phyloP scores from a whole-genome alignment of 192 early-diverging fungal genomes.

The Coemansia sp. region DNA sequence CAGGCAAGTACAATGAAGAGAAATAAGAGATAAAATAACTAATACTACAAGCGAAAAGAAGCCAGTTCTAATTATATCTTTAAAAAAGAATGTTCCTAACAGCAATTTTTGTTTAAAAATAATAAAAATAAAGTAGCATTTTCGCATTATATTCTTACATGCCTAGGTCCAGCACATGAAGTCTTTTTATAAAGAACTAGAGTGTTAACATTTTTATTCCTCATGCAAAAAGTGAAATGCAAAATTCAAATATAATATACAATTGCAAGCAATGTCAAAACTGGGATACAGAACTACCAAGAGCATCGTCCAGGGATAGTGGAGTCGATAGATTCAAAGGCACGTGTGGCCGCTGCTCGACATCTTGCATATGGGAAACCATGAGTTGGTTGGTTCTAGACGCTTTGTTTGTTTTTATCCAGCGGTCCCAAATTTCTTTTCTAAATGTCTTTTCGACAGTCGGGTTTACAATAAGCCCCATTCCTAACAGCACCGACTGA shows the following conservation, averaged over 20 bases:
- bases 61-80: no score
- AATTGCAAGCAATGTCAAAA: neutral
- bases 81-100: no score
- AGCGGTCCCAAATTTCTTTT: neutral
- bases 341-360: neutral
- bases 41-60: no score
- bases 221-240: neutral
- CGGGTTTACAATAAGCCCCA: slow-evolving; percentile 42
- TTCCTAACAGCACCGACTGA: slow-evolving; percentile 32
- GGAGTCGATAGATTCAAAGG: neutral
- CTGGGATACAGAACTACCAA: neutral
- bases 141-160: neutral
- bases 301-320: neutral
- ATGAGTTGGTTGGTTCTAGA: neutral
- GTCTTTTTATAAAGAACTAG: no score
- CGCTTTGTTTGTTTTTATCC: neutral
- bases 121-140: no score
- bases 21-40: no score
- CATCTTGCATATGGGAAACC: neutral
- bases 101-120: no score
- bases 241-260: neutral
- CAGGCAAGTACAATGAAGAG: no score
- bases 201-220: neutral
- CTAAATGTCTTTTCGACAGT: slow-evolving; percentile 7
- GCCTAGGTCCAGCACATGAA: neutral